These are phyloP conservation scores for Aspergillus melleus DNA, from an alignment of 2,329 filamentous ascomycete species.

Conservation along the genomic window DNA sequence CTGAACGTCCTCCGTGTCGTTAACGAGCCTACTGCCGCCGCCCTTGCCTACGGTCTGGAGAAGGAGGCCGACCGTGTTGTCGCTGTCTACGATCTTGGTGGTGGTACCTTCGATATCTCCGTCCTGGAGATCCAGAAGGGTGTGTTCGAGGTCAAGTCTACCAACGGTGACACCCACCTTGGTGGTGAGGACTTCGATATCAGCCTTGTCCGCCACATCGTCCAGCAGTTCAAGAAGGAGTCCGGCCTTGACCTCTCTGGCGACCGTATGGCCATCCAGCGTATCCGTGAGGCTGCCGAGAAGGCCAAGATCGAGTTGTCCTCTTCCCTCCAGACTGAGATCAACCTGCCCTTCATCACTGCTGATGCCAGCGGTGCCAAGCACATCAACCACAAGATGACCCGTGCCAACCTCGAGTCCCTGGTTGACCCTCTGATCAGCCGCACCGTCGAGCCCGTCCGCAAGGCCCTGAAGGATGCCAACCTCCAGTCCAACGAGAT, in stretches of 20 bases:
- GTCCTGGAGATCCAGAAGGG: conserved; percentile 96
- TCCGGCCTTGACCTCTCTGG: conserved; percentile 83
- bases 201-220: conserved; percentile 86
- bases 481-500: conserved; percentile 88
- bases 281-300: conserved; percentile 97
- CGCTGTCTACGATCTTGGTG: conserved; percentile 95
- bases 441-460: conserved; percentile 85
- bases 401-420: conserved; percentile 86
- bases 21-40: conserved; percentile 95
- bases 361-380: conserved; percentile 93
- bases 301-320: conserved; percentile 99
- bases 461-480: conserved; percentile 96
- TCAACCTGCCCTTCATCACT: conserved; percentile 98
- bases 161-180: conserved; percentile 97
- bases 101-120: conserved; percentile 99
- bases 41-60: conserved; percentile 92
- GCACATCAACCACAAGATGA: conserved; percentile 97
- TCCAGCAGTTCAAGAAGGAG: conserved; percentile 95
- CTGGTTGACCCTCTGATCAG: conserved; percentile 87
- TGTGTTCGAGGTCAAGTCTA: conserved; percentile 98
- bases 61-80: conserved; percentile 89
- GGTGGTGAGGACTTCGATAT: conserved; percentile 99
- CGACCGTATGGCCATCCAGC: conserved; percentile 98
- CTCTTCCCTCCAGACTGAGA: conserved; percentile 91
- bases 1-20: conserved; percentile 96